Conservation (phyloP, 2,329 filamentous ascomycete species). For the Dactylellina haptotyla region DNA sequence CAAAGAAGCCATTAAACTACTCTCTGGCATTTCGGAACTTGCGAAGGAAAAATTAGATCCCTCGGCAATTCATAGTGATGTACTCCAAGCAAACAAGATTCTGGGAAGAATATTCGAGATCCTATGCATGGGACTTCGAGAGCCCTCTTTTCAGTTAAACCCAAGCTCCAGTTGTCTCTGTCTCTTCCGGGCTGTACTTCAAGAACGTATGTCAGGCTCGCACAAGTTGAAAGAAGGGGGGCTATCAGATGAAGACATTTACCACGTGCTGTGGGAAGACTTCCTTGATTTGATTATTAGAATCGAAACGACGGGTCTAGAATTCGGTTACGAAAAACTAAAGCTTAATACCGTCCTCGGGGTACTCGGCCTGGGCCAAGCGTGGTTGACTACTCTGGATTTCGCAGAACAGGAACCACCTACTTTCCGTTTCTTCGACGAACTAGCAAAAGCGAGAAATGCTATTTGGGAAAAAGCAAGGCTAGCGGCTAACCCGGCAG, state of each 20-base stretch:
- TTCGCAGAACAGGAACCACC: neutral
- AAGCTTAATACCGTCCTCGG: neutral
- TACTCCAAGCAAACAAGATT: neutral
- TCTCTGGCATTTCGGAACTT: neutral
- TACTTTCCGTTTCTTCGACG: slow-evolving; percentile 13
- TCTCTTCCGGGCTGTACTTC: neutral
- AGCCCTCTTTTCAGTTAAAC: slow-evolving; percentile 10
- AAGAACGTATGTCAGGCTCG: neutral
- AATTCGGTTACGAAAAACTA: slow-evolving; percentile 5
- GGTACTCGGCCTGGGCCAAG: neutral
- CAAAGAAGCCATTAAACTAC: neutral
- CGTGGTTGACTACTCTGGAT: too few species aligned
- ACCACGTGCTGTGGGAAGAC: slow-evolving; percentile 4
- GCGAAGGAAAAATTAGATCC: neutral
- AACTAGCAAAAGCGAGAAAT: slow-evolving; percentile 20
- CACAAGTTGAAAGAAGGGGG: neutral
- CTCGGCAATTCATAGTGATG: neutral
- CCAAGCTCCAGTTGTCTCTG: neutral
- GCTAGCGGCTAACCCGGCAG: neutral
- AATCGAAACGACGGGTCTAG: slow-evolving; percentile 6
- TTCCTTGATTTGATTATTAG: neutral
- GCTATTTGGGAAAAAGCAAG: slow-evolving; percentile 5
- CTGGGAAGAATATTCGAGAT: slow-evolving; percentile 1
- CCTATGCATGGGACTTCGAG: neutral
- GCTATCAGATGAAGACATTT: neutral